Conservation (phyloP, 805 yeast genomes). For the Suhomyces sp. region DNA sequence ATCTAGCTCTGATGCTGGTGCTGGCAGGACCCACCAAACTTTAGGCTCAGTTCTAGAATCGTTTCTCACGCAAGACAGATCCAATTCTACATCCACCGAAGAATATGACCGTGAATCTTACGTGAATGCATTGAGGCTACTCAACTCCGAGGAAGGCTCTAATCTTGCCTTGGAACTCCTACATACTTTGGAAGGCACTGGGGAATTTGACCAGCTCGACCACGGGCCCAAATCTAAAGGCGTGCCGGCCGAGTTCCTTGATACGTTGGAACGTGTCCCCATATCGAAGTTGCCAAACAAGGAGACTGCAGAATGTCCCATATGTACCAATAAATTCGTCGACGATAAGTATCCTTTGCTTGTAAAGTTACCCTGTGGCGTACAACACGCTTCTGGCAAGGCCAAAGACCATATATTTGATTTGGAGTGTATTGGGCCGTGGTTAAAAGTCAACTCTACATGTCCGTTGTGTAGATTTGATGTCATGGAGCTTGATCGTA, state of each 20-base stretch:
- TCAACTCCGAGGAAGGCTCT: slow-evolving; percentile 31
- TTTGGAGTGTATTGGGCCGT: slow-evolving; percentile 85
- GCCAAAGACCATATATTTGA: slow-evolving; percentile 67
- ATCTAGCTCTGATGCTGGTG: slow-evolving; percentile 25
- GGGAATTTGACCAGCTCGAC: slow-evolving; percentile 3
- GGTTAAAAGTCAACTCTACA: slow-evolving; percentile 71
- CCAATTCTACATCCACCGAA: slow-evolving; percentile 8
- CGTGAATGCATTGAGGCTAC: slow-evolving; percentile 27
- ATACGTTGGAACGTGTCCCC: slow-evolving; percentile 67
- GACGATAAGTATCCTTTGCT: slow-evolving; percentile 78
- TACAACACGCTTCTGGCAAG: slow-evolving; percentile 19
- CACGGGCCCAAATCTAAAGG: slow-evolving; percentile 36
- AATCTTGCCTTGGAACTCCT: slow-evolving; percentile 27
- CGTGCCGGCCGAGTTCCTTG: slow-evolving; percentile 67
- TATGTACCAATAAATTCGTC: slow-evolving; percentile 70
- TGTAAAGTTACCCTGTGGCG: slow-evolving; percentile 68
- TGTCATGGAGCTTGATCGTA: slow-evolving; percentile 42
- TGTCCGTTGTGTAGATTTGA: slow-evolving; percentile 88
- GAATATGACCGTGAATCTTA: slow-evolving; percentile 21
- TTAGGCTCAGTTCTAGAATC: slow-evolving; percentile 33
- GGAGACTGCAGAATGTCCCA: slow-evolving; percentile 70
- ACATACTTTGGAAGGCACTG: slow-evolving; percentile 16
- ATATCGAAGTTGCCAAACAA: slow-evolving; percentile 33
- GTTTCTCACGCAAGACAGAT: slow-evolving; percentile 21
- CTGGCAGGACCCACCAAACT: slow-evolving; percentile 23